phyloP scores from a whole-genome alignment of 1,284 basidiomycete genomes.

The Microstroma glucosiphilum region DNA sequence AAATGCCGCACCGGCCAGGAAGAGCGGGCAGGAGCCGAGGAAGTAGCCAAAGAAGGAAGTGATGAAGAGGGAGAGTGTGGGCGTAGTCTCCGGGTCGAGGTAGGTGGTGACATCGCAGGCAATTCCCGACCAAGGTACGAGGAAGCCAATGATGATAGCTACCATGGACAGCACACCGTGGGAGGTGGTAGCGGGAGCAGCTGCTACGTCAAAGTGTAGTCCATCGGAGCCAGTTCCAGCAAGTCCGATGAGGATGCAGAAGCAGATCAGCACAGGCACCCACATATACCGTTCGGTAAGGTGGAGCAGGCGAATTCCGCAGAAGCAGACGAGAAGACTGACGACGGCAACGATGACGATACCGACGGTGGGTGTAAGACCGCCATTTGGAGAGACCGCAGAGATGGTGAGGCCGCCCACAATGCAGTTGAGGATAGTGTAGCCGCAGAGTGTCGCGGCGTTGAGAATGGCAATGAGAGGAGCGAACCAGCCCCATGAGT shows the following conservation, averaged over 20 bases:
- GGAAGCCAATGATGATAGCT: slow-evolving; percentile 58
- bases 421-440: slow-evolving; percentile 61
- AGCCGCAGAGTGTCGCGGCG: slow-evolving; percentile 30
- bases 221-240: slow-evolving; percentile 58
- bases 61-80: slow-evolving; percentile 56
- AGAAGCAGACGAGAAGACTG: slow-evolving; percentile 72
- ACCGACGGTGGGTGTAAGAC: slow-evolving; percentile 60
- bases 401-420: slow-evolving; percentile 53
- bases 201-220: slow-evolving; percentile 53
- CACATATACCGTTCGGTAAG: slow-evolving; percentile 65
- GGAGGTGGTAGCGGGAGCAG: slow-evolving; percentile 52
- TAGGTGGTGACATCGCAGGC: slow-evolving; percentile 50
- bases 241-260: slow-evolving; percentile 58
- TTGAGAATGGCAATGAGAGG: slow-evolving; percentile 16
- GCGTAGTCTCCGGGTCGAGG: slow-evolving; percentile 54
- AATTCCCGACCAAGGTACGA: slow-evolving; percentile 55
- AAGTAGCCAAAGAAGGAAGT: slow-evolving; percentile 61
- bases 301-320: slow-evolving; percentile 68
- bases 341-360: slow-evolving; percentile 78
- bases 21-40: slow-evolving; percentile 58
- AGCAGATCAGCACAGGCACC: slow-evolving; percentile 69
- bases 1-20: slow-evolving; percentile 59
- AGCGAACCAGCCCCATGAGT: slow-evolving; percentile 57
- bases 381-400: slow-evolving; percentile 46
- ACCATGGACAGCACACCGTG: slow-evolving; percentile 58